Evolutionary conservation across 2,329 filamentous ascomycete species (phyloP).

Genomic region (Apiospora malaysiana): DNA sequence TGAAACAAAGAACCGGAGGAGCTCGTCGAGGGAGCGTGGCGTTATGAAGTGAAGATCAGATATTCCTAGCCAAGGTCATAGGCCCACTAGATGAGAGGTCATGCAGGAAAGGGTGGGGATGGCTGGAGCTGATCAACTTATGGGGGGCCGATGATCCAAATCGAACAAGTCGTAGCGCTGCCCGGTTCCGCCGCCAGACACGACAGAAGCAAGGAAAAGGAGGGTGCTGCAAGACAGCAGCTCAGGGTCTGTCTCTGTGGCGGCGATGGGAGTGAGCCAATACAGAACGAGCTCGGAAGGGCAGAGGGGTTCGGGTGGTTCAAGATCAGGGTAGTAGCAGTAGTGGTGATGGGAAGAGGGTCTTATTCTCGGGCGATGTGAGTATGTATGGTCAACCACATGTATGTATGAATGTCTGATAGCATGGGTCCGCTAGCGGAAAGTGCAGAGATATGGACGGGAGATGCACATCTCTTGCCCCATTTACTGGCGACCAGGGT

Average conservation of each 20-base stretch:
- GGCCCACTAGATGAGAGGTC: constrained; percentile 30
- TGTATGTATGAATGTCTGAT: constrained; percentile 34
- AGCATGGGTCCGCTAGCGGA: constrained; percentile 41
- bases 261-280: neutral
- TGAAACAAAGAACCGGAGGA: constrained; percentile 25
- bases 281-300: constrained; percentile 29
- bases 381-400: constrained; percentile 24
- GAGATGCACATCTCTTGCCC: constrained; percentile 38
- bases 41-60: constrained; percentile 34
- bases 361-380: constrained; percentile 38
- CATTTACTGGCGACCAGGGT: constrained; percentile 10
- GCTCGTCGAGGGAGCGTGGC: constrained; percentile 14
- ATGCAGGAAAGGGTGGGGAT: constrained; percentile 32
- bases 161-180: constrained; percentile 17
- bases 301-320: constrained; percentile 41
- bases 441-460: constrained; percentile 38
- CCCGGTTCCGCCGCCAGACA: constrained; percentile 12
- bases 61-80: constrained; percentile 33
- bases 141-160: constrained; percentile 22
- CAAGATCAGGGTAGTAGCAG: constrained; percentile 38
- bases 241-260: neutral
- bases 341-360: constrained; percentile 36
- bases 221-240: constrained; percentile 31
- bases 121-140: constrained; percentile 31
- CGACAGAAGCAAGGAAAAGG: constrained; percentile 16